Evolutionary conservation across 2,329 filamentous ascomycete genomes (phyloP).

Genomic region (Colletotrichum zoysiae): DNA sequence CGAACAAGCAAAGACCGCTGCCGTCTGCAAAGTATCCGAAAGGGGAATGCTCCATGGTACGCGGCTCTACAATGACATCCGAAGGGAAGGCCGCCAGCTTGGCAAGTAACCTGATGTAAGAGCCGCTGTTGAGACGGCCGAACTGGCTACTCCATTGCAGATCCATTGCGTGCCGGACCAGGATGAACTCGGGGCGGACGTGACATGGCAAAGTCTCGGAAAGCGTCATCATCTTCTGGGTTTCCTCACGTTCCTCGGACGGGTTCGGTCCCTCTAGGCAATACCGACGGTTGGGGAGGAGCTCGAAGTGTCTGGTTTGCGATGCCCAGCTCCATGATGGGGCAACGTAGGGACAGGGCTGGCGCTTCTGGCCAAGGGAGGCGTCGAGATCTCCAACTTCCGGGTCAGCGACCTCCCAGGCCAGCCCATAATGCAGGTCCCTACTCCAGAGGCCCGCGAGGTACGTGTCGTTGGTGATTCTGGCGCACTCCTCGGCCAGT

Average conservation of each 20-base stretch:
- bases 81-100: neutral
- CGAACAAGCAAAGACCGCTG: conserved; percentile 3
- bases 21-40: conserved; percentile 9
- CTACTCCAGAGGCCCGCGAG: conserved; percentile 10
- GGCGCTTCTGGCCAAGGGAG: neutral
- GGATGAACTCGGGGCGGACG: neutral
- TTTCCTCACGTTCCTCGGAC: neutral
- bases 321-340: conserved; percentile 27
- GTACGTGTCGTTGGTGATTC: conserved; percentile 3
- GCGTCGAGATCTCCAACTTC: neutral
- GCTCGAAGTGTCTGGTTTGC: neutral
- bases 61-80: neutral
- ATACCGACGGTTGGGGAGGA: neutral
- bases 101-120: neutral
- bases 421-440: neutral
- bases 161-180: neutral
- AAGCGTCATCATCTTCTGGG: neutral
- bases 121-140: neutral
- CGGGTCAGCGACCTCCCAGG: neutral
- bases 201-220: neutral
- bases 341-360: neutral
- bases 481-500: conserved; percentile 7
- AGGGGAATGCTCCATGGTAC: neutral
- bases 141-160: neutral
- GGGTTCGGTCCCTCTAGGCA: neutral